A percentile compares a stretch with the other conserved stretches of the same genome.
phyloP scores from a whole-genome alignment of 345 rosid species.

The Citrus glauca region DNA sequence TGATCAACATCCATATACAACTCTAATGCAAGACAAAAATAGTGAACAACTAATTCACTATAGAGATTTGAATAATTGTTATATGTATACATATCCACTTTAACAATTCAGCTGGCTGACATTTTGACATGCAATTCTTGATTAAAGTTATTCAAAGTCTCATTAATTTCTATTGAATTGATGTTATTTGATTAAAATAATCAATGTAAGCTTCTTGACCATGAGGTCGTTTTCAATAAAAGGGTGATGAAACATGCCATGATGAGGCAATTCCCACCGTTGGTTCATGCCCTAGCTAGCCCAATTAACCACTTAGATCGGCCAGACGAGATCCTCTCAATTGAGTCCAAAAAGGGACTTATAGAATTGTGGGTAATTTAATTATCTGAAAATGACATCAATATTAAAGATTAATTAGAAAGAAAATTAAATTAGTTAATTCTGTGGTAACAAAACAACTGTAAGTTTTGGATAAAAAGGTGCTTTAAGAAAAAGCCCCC shows the following conservation, averaged over 20 bases:
- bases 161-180: background rate
- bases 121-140: background rate
- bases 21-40: conserved; percentile 14
- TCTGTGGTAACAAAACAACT: too few relatives aligned
- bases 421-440: background rate
- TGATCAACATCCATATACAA: background rate
- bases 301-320: background rate
- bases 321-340: background rate
- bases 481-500: background rate
- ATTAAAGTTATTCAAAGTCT: background rate
- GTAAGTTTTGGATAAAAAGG: background rate
- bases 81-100: background rate
- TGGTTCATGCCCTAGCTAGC: background rate
- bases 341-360: background rate
- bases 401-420: background rate
- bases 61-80: background rate
- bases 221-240: background rate
- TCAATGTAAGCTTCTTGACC: background rate
- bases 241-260: background rate
- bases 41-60: conserved; percentile 19
- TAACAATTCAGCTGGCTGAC: conserved; percentile 1
- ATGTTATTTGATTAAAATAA: background rate
- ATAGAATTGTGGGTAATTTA: background rate
- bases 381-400: conserved; percentile 21
- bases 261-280: conserved; percentile 5